Percentiles rank a stretch among this genome's conserved stretches.
Evolutionary conservation across 208 protist genomes (phyloP).

Genomic region (Trypanosoma platydactyli): DNA sequence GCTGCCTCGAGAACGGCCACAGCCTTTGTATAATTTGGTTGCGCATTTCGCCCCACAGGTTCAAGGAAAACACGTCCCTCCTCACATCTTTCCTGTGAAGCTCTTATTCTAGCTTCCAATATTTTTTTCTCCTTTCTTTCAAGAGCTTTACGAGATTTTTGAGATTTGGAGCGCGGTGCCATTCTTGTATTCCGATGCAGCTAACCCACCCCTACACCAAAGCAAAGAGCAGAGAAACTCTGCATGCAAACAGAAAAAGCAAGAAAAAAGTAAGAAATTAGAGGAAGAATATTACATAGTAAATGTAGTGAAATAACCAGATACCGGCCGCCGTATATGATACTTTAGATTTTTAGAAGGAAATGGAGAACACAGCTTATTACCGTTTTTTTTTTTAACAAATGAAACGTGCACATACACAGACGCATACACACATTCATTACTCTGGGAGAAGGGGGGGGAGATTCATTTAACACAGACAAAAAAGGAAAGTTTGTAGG

Average conservation of each 20-base stretch:
- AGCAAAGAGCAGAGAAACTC: constrained; percentile 1
- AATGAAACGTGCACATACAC: no score
- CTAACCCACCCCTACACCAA: constrained; percentile 21
- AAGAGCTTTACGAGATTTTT: constrained; percentile 44
- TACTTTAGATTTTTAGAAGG: no score
- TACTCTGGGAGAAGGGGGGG: no score
- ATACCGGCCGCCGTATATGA: no score
- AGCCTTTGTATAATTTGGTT: constrained; percentile 82
- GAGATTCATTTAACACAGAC: no score
- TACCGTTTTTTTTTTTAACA: no score
- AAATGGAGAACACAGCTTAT: no score
- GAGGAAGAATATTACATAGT: constrained; percentile 13
- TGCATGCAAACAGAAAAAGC: constrained; percentile 20
- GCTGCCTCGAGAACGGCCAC: constrained; percentile 69
- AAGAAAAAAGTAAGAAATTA: constrained; percentile 24
- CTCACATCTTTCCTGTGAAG: constrained; percentile 69
- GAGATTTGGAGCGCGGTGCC: constrained; percentile 27
- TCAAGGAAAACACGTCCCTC: constrained; percentile 76
- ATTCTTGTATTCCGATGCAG: constrained; percentile 8
- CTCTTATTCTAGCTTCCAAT: constrained; percentile 73
- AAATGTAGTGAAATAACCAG: no score
- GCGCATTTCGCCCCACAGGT: constrained; percentile 48
- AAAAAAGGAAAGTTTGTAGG: no score
- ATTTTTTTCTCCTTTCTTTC: constrained; percentile 76
- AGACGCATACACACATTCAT: no score